Conservation (phyloP, 768 basidiomycete species). For the Pisolithus microcarpus region DNA sequence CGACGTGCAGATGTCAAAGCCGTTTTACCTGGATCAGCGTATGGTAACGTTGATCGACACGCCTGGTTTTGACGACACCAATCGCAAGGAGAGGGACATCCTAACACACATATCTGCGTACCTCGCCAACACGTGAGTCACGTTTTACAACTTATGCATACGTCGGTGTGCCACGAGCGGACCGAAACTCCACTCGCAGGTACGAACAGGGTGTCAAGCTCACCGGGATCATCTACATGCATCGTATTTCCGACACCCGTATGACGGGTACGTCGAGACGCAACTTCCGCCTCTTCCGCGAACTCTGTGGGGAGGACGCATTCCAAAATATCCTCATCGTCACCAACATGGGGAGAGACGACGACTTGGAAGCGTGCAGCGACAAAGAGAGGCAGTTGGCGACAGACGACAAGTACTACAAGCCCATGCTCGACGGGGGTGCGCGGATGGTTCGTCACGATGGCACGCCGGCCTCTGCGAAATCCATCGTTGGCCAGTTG, state of each 20-base stretch:
- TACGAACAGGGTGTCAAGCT: conserved; percentile 34
- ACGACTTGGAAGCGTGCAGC: conserved; percentile 30
- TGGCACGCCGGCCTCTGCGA: conserved; percentile 35
- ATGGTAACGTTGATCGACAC: conserved; percentile 43
- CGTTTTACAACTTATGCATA: not conserved
- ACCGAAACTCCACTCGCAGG: conserved; percentile 6
- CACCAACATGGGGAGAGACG: conserved; percentile 48
- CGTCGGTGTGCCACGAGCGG: no score
- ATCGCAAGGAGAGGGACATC: conserved; percentile 35
- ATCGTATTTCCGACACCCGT: conserved; percentile 45
- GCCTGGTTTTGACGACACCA: conserved; percentile 47
- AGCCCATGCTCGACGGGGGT: conserved; percentile 43
- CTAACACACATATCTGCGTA: conserved; percentile 36
- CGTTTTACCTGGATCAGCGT: conserved; percentile 35
- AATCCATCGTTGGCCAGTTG: conserved; percentile 36
- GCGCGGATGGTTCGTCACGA: conserved; percentile 38
- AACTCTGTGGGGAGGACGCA: conserved; percentile 44
- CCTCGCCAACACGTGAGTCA: conserved; percentile 7
- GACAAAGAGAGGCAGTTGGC: conserved; percentile 43
- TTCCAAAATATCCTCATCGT: conserved; percentile 46
- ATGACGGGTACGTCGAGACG: conserved; percentile 45
- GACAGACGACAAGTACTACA: conserved; percentile 40
- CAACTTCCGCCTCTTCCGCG: conserved; percentile 45
- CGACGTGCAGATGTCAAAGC: conserved; percentile 30
- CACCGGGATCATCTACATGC: conserved; percentile 50